phyloP scores from a whole-genome alignment of 371 early-diverging fungal species.

The Rhizomucor pusillus region DNA sequence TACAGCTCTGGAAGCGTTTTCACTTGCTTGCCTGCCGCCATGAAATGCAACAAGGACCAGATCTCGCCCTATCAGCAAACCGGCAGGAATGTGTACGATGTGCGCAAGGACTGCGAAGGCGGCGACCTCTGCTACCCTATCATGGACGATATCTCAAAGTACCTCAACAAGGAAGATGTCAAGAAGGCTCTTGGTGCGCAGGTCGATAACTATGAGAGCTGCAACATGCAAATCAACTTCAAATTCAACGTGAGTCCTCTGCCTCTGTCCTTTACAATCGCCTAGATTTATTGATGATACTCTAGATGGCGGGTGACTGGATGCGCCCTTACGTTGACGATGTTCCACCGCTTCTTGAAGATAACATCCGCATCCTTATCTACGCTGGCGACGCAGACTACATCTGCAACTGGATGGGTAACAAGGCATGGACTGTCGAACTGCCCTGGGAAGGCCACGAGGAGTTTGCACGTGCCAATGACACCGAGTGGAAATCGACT shows the following conservation, averaged over 20 bases:
- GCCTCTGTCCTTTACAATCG: neutral
- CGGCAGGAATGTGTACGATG: conserved; percentile 80
- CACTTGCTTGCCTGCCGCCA: conserved; percentile 81
- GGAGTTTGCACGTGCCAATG: conserved; percentile 64
- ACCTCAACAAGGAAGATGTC: conserved; percentile 78
- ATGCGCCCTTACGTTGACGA: conserved; percentile 81
- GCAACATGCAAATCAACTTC: conserved; percentile 81
- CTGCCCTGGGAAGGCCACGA: conserved; percentile 80
- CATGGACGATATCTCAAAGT: conserved; percentile 70
- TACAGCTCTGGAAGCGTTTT: conserved; percentile 72
- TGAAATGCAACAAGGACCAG: conserved; percentile 83
- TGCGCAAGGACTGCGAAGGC: conserved; percentile 70
- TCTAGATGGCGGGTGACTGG: conserved; percentile 77
- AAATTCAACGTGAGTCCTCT: conserved; percentile 62
- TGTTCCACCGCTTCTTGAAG: conserved; percentile 77
- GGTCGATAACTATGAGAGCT: conserved; percentile 61
- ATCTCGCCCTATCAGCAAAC: conserved; percentile 56
- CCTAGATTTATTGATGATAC: no score
- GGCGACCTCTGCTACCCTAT: conserved; percentile 82
- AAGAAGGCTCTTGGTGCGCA: conserved; percentile 72
- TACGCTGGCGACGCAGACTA: conserved; percentile 90
- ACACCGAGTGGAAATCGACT: conserved; percentile 53
- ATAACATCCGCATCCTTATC: conserved; percentile 76
- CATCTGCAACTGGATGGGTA: conserved; percentile 93
- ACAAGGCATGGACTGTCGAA: conserved; percentile 85